Base-by-base conservation (phyloP, 2,329 filamentous ascomycete species). In the Bipolaris gigantea region DNA sequence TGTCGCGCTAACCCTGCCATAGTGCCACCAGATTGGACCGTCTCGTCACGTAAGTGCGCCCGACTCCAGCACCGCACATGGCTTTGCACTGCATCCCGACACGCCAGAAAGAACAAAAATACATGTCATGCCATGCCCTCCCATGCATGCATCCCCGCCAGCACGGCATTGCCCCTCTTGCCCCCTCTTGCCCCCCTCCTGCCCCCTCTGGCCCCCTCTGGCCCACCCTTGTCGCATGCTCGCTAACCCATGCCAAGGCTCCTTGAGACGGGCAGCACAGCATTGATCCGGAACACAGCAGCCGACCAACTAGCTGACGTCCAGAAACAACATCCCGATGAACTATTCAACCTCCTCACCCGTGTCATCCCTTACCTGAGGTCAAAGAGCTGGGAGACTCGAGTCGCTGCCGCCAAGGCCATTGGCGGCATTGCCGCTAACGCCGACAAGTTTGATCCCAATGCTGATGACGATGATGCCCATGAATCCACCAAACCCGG, bases 221-320 rank as follows among this genome's bases (percentile, higher is more conserved):
- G 4, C 10, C 33, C 27, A 41, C 44, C 39, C 51, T 46, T 47
- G 33, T 38, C 30, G 34, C 34, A 34, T 44, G 47, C 42, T 62
- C 54, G 61, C 69, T 71, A 63, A 72, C 62, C 41, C 42, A 19
- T 51, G 60, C 64, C 68, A 75, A 96, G 92, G 62, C 86, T 99
- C 73, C 87, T 99, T 67, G 94, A 99, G 82, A 97, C 94, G 53
- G 94, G 94, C 66, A 97, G 93, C 78, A 99, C 94, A 56, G 88
- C 89, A 72, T 82, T 99, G 63, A 97, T 99, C 72, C 88, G 95
- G 64, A 96, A 97, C 72, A 99, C 94, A 59, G 95, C 94, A 59
- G 94, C 96, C 58, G 92, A 95, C 71, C 94, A 99, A 77, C 83
- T 99, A 60, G 94, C 92, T 58, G 94, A 99, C 77, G 94, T 96